These are phyloP conservation scores for Metarhizium brunneum DNA, from an alignment of 2,329 filamentous ascomycete genomes.

Conservation along the genomic window DNA sequence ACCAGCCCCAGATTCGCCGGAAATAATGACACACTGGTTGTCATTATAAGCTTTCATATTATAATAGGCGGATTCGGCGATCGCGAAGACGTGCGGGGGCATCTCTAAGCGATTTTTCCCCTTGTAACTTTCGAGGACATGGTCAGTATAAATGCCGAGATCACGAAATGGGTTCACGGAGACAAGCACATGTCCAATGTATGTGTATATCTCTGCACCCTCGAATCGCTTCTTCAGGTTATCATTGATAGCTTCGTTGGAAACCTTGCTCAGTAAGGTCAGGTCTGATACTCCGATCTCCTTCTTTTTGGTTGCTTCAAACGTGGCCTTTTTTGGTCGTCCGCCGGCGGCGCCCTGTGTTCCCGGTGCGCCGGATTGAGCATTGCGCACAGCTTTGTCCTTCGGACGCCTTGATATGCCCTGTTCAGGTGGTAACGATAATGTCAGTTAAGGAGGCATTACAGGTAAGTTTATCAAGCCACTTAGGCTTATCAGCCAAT, in stretches of 20 bases:
- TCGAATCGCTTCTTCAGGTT: conserved; percentile 98
- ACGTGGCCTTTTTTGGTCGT: conserved; percentile 90
- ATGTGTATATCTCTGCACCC: conserved; percentile 97
- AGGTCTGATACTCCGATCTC: conserved; percentile 97
- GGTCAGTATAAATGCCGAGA: conserved; percentile 93
- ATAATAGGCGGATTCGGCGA: conserved; percentile 94
- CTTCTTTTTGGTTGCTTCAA: conserved; percentile 97
- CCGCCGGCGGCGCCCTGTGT: conserved; percentile 28
- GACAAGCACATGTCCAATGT: conserved; percentile 98
- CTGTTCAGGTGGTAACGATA: conserved; percentile 11
- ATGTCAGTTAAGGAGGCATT: conserved; percentile 4
- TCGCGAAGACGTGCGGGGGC: conserved; percentile 93
- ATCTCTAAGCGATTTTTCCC: conserved; percentile 95
- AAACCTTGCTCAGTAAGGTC: conserved; percentile 95
- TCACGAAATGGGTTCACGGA: conserved; percentile 98
- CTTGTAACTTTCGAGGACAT: conserved; percentile 85
- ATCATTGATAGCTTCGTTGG: conserved; percentile 98
- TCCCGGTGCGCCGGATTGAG: conserved; percentile 29
- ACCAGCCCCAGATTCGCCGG: conserved; percentile 92
- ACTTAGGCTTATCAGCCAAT: not conserved
- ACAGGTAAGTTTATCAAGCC: not conserved
- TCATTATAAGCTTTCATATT: conserved; percentile 99
- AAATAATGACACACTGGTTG: conserved; percentile 99
- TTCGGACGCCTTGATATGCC: conserved; percentile 32
- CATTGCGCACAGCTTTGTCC: conserved; percentile 28